Base-by-base conservation (phyloP, 2,329 filamentous ascomycete species). In the Nakataea oryzae region DNA sequence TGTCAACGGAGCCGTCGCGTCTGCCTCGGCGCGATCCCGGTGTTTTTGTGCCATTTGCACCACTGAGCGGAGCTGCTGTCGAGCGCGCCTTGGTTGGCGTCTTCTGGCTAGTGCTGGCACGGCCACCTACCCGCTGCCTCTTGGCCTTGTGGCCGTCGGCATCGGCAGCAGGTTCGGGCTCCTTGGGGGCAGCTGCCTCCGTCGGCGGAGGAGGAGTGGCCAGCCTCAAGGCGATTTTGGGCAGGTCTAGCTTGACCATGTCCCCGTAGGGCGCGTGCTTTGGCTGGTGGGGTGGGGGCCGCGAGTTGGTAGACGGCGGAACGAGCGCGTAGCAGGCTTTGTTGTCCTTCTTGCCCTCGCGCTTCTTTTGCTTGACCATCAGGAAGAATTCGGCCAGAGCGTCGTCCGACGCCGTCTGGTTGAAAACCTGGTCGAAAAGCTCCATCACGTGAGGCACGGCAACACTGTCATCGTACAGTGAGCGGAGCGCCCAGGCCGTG, bases 401-500 rank as follows among this genome's bases (percentile, higher is more conserved):
- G 50, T 79, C 77, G 50, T 73, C 68, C 65, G 81, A 79, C n/a
- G 84, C 83, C 24, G 78, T 81, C 68, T 85, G 82, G 66, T 77
- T 75, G 70, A 81, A 86, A 29, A 87, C 76, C 64, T 81, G 78
- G 70, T 84, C 81, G 57, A 87, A 73, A 76, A 86, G 80, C 64
- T 76, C 73, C 63, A 86, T 74, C 67, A 86, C 84, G 47, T 74
- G 73, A 21, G 76, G 72, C 66, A 86, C 77, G 54, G 74, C 70
- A 57, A 76, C 76, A 64, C 81, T 78, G 68, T 86, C 82, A 66
- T 87, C 83, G 70, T 85, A 87, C 64, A 86, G 75, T 17, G 78
- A 80, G 61, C 83, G 78, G 63, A 87, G 75, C 55, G 85, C 84
- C 75, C 80, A 87, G 2, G 85, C 85, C 11, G 84, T 87, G 61